phyloP scores from a whole-genome alignment of 2,329 filamentous ascomycete species.

The Phyllosticta paracitricarpa region DNA sequence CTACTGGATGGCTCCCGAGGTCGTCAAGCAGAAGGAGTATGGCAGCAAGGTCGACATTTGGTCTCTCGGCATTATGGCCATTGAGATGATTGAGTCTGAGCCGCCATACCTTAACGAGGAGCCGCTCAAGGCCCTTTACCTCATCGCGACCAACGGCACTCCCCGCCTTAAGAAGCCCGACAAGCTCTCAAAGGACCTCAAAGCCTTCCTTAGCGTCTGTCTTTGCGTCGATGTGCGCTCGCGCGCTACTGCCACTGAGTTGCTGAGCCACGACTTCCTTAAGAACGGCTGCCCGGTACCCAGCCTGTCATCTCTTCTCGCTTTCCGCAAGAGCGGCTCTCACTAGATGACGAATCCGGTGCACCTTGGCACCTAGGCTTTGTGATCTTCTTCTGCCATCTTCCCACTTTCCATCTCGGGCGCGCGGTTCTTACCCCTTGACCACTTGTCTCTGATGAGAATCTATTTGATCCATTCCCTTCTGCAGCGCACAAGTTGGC shows the following conservation, averaged over 20 bases:
- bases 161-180: slow-evolving; percentile 96
- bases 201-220: slow-evolving; percentile 92
- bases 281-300: slow-evolving; percentile 78
- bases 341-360: slow-evolving; percentile 22
- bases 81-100: slow-evolving; percentile 99
- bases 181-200: slow-evolving; percentile 94
- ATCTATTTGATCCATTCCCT: neutral
- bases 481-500: neutral
- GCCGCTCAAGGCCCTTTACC: slow-evolving; percentile 89
- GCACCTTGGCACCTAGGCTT: neutral
- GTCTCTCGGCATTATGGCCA: slow-evolving; percentile 98
- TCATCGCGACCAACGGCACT: slow-evolving; percentile 96
- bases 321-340: slow-evolving; percentile 64
- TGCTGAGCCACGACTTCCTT: slow-evolving; percentile 29
- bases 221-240: slow-evolving; percentile 32
- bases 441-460: neutral
- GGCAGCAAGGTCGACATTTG: slow-evolving; percentile 97
- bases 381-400: neutral
- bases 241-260: neutral
- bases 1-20: slow-evolving; percentile 99
- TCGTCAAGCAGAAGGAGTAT: slow-evolving; percentile 99
- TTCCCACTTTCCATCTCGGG: neutral
- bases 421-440: neutral
- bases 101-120: slow-evolving; percentile 97
- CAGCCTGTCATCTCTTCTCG: slow-evolving; percentile 76